Evolutionary conservation across 1,284 basidiomycete genomes (phyloP).

Genomic region (Leccinum discolor): DNA sequence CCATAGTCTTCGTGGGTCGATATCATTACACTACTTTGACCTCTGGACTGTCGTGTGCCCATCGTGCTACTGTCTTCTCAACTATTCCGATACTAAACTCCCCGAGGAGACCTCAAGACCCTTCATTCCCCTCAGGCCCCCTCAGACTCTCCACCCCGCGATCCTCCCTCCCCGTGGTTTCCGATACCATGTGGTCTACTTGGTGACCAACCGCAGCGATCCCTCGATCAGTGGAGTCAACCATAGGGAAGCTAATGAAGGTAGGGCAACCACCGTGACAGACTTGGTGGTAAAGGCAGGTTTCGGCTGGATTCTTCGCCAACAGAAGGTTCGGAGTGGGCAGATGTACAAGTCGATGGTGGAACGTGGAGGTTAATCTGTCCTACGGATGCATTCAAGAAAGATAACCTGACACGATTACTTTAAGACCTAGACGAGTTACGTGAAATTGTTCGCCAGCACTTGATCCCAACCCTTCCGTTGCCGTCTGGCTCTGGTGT

Average conservation of each 20-base stretch:
- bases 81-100: conserved; percentile 63
- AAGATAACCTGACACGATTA: conserved; percentile 83
- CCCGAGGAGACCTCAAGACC: conserved; percentile 52
- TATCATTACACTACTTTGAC: too few relatives aligned
- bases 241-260: conserved; percentile 85
- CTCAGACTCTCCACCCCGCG: conserved; percentile 53
- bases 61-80: conserved; percentile 82
- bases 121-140: conserved; percentile 70
- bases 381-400: conserved; percentile 88
- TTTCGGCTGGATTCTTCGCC: conserved; percentile 73
- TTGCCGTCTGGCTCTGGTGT: conserved; percentile 22
- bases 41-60: too few relatives aligned
- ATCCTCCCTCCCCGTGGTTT: conserved; percentile 82
- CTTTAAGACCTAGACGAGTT: conserved; percentile 65
- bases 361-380: conserved; percentile 84
- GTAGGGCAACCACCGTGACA: conserved; percentile 87
- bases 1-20: too few relatives aligned
- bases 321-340: conserved; percentile 55
- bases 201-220: conserved; percentile 83
- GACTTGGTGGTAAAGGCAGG: conserved; percentile 83
- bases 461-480: conserved; percentile 73
- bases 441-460: conserved; percentile 78
- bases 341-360: conserved; percentile 46
- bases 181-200: conserved; percentile 82
- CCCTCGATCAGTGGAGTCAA: conserved; percentile 65